Percentiles rank a stretch among this genome's conserved stretches.
These are phyloP conservation scores for Aspergillus niger DNA, from an alignment of 2,329 filamentous ascomycete genomes.

Conservation along the genomic window DNA sequence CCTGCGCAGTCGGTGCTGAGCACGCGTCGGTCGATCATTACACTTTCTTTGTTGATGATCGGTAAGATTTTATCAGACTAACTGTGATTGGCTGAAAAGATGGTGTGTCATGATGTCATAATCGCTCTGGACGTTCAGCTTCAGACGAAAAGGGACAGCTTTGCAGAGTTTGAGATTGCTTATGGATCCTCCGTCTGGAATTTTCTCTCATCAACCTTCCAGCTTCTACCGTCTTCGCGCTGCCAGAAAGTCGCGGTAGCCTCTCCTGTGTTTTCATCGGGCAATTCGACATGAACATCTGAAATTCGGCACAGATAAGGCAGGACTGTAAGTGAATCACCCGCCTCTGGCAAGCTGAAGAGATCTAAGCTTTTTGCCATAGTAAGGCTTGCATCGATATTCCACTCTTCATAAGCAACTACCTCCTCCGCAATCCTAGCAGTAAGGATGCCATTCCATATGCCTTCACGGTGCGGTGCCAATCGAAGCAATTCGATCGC, in stretches of 20 bases:
- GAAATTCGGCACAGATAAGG: neutral
- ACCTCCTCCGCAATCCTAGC: conserved; percentile 8
- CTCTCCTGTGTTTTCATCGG: neutral
- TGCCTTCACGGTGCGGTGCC: conserved; percentile 10
- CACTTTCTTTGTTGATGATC: neutral
- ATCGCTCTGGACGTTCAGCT: neutral
- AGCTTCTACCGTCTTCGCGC: neutral
- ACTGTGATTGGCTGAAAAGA: neutral
- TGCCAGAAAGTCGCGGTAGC: neutral
- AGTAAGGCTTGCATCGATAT: neutral
- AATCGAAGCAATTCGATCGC: conserved; percentile 18
- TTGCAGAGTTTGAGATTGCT: neutral
- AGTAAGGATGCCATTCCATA: conserved; percentile 7
- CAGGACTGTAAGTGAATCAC: neutral
- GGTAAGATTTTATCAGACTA: neutral
- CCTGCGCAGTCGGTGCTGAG: neutral
- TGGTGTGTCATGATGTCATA: neutral
- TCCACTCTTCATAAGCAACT: conserved; percentile 4
- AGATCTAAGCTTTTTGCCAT: neutral
- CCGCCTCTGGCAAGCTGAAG: neutral
- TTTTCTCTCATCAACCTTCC: neutral
- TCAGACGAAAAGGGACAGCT: neutral
- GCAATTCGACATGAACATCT: neutral
- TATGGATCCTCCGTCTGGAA: neutral
- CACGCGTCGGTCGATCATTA: neutral